Percentiles rank a stretch among this genome's conserved stretches.
Conservation (phyloP, 768 basidiomycete genomes). For the Macrolepiota dolichaula region DNA sequence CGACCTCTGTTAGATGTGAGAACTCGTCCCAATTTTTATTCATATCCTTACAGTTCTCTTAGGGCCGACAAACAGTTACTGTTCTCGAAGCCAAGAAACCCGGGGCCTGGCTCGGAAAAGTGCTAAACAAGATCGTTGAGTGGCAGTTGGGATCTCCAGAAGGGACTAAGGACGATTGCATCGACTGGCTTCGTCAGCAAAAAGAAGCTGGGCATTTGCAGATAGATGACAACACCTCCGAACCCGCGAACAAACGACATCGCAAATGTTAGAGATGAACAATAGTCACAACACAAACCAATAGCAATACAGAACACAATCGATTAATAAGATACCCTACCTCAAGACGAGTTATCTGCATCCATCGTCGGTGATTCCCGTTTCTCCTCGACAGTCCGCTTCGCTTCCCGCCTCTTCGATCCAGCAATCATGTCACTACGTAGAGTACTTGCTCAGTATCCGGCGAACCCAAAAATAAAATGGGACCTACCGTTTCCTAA, state of each 20-base stretch:
- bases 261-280: conserved; percentile 24
- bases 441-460: not conserved
- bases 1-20: conserved; percentile 79
- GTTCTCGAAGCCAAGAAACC: conserved; percentile 51
- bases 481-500: conserved; percentile 61
- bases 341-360: not conserved
- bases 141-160: conserved; percentile 86
- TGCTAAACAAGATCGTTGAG: conserved; percentile 63
- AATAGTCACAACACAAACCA: not conserved
- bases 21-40: not conserved
- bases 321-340: not conserved
- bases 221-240: conserved; percentile 19
- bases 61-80: conserved; percentile 71
- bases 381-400: not conserved
- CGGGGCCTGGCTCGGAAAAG: conserved; percentile 68
- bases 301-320: not conserved
- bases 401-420: conserved; percentile 59
- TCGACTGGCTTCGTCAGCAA: conserved; percentile 63
- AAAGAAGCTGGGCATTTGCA: conserved; percentile 36
- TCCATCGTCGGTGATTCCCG: not conserved
- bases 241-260: conserved; percentile 35
- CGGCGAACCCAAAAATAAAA: not conserved
- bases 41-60: conserved; percentile 4
- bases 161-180: conserved; percentile 63
- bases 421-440: conserved; percentile 75